A percentile compares a stretch with the other conserved stretches of the same genome.
These are phyloP conservation scores for Nematocida ironsii DNA, from an alignment of 371 early-diverging fungal genomes.

Conservation along the genomic window DNA sequence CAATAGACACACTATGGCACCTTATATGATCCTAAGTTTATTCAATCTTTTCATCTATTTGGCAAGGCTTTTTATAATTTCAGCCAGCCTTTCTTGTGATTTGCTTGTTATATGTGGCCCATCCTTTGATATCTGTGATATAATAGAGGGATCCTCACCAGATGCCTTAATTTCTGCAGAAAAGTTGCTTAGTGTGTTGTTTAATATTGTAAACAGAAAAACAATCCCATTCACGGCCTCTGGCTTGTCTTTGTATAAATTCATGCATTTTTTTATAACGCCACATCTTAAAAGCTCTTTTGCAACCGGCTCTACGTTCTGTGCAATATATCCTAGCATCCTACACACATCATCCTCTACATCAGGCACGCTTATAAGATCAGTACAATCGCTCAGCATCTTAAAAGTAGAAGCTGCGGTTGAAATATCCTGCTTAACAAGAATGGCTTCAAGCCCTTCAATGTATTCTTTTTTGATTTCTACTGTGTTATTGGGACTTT, in stretches of 20 bases:
- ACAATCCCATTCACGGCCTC: constrained; percentile 8
- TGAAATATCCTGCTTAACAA: constrained; percentile 36
- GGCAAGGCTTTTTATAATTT: background rate
- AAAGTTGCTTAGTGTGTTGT: constrained; percentile 26
- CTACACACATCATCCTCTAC: constrained; percentile 40
- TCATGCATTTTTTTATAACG: constrained; percentile 16
- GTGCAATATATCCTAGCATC: constrained; percentile 50
- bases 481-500: background rate
- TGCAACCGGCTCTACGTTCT: constrained; percentile 41
- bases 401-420: constrained; percentile 27
- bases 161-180: background rate
- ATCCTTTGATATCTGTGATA: background rate
- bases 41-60: background rate
- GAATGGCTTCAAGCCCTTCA: constrained; percentile 30
- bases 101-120: background rate
- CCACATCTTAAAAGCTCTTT: constrained; percentile 1
- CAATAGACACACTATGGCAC: too few species aligned
- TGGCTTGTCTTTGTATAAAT: constrained; percentile 22
- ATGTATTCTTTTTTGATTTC: constrained; percentile 53
- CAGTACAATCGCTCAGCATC: background rate
- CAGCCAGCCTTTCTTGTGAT: constrained; percentile 23
- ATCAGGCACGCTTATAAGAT: constrained; percentile 13
- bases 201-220: constrained; percentile 42
- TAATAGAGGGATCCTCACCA: constrained; percentile 2
- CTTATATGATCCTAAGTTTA: too few species aligned